Percentiles rank a stretch among this genome's conserved stretches.
Conservation (phyloP, 2,329 filamentous ascomycete genomes). For the Cladosporium velox region DNA sequence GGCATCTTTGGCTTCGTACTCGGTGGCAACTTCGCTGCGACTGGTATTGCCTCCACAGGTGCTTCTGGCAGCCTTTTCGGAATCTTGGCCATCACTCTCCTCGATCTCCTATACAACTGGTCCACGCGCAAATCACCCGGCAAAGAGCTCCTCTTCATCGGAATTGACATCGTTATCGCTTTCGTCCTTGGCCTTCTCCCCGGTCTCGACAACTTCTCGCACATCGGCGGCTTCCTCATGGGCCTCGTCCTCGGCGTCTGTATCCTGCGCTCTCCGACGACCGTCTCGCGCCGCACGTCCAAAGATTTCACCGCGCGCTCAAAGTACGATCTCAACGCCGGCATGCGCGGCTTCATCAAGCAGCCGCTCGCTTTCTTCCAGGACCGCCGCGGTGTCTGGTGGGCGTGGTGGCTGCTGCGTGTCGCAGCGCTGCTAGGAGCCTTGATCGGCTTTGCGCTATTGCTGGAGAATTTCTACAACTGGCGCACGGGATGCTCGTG, state of each 20-base stretch:
- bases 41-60: constrained; percentile 76
- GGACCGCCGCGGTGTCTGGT: constrained; percentile 90
- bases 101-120: constrained; percentile 95
- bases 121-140: constrained; percentile 71
- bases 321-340: constrained; percentile 26
- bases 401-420: constrained; percentile 93
- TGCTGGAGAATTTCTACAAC: constrained; percentile 89
- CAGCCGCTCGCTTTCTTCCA: constrained; percentile 76
- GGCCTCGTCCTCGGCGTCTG: constrained; percentile 84
- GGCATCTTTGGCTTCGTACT: constrained; percentile 97
- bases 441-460: constrained; percentile 79
- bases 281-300: constrained; percentile 38
- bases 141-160: constrained; percentile 83
- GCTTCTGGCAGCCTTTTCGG: constrained; percentile 91
- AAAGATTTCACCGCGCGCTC: constrained; percentile 25
- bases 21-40: constrained; percentile 87
- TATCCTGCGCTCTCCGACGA: constrained; percentile 83
- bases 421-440: constrained; percentile 76
- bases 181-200: constrained; percentile 91
- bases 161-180: constrained; percentile 82
- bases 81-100: constrained; percentile 80
- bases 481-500: constrained; percentile 75
- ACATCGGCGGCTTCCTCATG: constrained; percentile 95
- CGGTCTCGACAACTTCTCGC: constrained; percentile 93
- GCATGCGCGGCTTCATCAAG: constrained; percentile 49